Conservation (phyloP, 306 rosid species). For the Hippophae gyantsensis region DNA sequence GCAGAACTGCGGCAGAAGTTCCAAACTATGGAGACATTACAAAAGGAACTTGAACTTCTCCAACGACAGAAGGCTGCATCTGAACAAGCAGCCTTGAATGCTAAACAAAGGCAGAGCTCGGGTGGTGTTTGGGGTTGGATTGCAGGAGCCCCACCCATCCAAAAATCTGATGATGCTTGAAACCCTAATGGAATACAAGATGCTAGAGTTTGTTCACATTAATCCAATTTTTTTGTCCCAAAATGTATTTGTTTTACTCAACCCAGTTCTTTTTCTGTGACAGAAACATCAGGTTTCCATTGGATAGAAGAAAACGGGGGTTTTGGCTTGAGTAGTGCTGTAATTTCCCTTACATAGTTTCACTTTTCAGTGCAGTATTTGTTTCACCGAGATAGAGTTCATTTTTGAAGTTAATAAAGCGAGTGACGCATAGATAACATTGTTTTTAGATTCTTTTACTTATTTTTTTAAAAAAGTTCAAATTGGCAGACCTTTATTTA, state of each 20-base stretch:
- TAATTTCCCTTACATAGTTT: conserved; percentile 35
- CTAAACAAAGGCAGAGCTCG: conserved; percentile 62
- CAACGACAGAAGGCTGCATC: conserved; percentile 85
- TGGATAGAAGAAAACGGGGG: conserved; percentile 28
- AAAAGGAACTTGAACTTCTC: conserved; percentile 87
- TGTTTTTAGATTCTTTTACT: conserved; percentile 3
- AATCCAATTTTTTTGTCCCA: conserved; percentile 23
- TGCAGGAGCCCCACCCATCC: conserved; percentile 51
- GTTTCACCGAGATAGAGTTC: conserved; percentile 30
- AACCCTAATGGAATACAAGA: conserved; percentile 19
- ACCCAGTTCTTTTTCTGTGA: conserved; percentile 29
- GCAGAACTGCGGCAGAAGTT: conserved; percentile 90
- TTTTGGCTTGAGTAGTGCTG: conserved; percentile 30
- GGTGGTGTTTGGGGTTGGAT: conserved; percentile 97
- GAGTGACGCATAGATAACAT: conserved; percentile 14
- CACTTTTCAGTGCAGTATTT: conserved; percentile 21
- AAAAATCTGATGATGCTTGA: conserved; percentile 38
- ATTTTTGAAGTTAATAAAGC: conserved; percentile 25
- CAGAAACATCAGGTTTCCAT: conserved; percentile 39
- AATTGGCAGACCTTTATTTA: background rate
- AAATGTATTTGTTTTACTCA: conserved; percentile 23
- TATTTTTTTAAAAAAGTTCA: background rate
- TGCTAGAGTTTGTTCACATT: conserved; percentile 37
- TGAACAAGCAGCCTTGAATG: conserved; percentile 66
- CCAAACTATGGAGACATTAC: conserved; percentile 72